Percentiles rank a stretch among this genome's conserved stretches.
Conservation (phyloP, 2,329 filamentous ascomycete genomes). For the Clonostachys rosea region DNA sequence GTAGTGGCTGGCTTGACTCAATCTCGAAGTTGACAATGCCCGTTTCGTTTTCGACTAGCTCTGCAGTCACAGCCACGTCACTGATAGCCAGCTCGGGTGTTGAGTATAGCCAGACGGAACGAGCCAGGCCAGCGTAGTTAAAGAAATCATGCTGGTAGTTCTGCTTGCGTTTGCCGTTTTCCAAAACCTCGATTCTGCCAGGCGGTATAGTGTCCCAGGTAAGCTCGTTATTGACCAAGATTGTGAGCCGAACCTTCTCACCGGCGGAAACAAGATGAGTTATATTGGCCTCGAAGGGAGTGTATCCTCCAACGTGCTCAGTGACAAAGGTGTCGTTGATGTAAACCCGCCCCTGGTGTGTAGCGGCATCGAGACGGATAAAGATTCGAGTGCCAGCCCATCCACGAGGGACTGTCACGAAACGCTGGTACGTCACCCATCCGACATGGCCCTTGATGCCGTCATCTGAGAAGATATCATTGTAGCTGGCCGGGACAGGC, state of each 20-base stretch:
- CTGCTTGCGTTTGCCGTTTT: constrained; percentile 5
- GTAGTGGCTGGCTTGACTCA: background rate
- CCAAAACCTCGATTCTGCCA: background rate
- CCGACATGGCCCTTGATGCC: constrained; percentile 18
- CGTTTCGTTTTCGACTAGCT: background rate
- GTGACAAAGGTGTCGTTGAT: constrained; percentile 39
- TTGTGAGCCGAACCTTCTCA: constrained; percentile 15
- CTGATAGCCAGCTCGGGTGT: constrained; percentile 11
- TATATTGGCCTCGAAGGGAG: constrained; percentile 42
- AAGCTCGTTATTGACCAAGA: constrained; percentile 20
- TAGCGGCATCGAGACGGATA: constrained; percentile 48
- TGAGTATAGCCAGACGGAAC: constrained; percentile 17
- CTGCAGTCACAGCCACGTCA: constrained; percentile 11
- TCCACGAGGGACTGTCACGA: constrained; percentile 12
- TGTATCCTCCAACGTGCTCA: constrained; percentile 45
- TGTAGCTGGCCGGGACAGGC: constrained; percentile 16
- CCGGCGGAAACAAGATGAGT: constrained; percentile 26
- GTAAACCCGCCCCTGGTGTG: constrained; percentile 49
- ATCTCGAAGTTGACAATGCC: background rate
- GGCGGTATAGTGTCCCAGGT: constrained; percentile 20
- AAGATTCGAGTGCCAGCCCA: constrained; percentile 22
- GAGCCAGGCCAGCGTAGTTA: constrained; percentile 18
- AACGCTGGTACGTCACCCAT: constrained; percentile 21
- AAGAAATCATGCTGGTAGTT: constrained; percentile 21
- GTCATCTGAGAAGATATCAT: constrained; percentile 12